Evolutionary conservation across 2,329 filamentous ascomycete genomes (phyloP), one percentile per base, ranked within the genome.

Genomic region (Magnaporthiopsis rhizophila): DNA sequence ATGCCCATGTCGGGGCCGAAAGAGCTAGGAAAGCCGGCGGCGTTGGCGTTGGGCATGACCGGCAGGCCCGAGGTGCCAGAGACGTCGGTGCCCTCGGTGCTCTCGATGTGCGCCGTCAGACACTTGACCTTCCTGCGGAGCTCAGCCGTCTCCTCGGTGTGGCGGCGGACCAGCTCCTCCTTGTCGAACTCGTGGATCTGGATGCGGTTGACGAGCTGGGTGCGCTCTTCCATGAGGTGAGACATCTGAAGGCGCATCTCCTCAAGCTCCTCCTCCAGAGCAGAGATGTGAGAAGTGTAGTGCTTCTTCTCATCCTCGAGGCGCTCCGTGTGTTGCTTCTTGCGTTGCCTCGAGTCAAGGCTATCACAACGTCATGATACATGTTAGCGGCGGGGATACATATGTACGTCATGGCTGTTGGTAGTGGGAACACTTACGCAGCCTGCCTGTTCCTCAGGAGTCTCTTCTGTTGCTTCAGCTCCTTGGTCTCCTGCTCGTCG

Each of bases 391-490:
- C 15, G 13, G 30, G 30, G 30, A 30, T 30, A 30, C 4, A 30
- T 30, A 30, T 5, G 6, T 30, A 30, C 30, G 30, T 30, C 60
- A 61, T 61, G 26, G 34, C 50, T 24, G 59, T 28, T n/a, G 1
- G 59, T 45, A n/a, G 60, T 36, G 12, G 59, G 45, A n/a, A 85
- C 89, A 85, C 90, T 81, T 87, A 97, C 92, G 95, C 95, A 78
- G 95, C 95, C 80, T 98, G 94, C 72, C 95, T 88, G 79, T 99
- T 99, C 73, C 95, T 86, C 68, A 99, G 82, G 67, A 99, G 82
- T 66, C 95, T 89, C 83, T 98, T 98, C 78, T 97, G 95, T 76
- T 97, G 92, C 85, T 99, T 99, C 72, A 99, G 84, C 79, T 98
- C 93, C 83, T 97, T 98, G 80, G 97, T 90, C 80, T 96, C 89